Base-by-base conservation (phyloP, 2,329 filamentous ascomycete genomes). In the Cordyceps javanica region DNA sequence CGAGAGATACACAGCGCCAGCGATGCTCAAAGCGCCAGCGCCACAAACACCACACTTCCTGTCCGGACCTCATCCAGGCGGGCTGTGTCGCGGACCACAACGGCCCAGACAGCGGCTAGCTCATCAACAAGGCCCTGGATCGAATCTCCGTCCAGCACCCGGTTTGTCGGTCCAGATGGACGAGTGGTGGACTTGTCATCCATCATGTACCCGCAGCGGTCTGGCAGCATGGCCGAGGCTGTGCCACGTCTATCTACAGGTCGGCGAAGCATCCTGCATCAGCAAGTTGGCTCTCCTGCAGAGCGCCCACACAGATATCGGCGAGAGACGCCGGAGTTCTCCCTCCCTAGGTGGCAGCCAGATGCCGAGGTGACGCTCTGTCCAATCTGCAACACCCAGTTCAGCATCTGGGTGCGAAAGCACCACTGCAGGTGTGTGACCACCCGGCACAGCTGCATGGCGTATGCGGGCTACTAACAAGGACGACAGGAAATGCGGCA, bases 341-440 rank as follows among this genome's bases (percentile, higher is more conserved):
- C 81, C 19, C 73, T 91, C 41, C 91, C 92, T 1, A 79, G 79
- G 58, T 97, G 93, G 93, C 92, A 97, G 73, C 89, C 91, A 4
- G 93, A 97, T 71, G 78, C 82, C 4, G 91, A 95, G 64, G 91
- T 90, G 11, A 84, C 85, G 1, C 81, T 85, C 61, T 97, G 93
- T 69, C 90, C 91, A 2, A 96, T 97, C 59, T 97, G 93, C 69
- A 77, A 78, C 54, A 82, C 82, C 0, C 82, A 86, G 49, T 97
- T 97, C 68, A 89, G 83, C 68, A 88, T 96, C 64, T 90, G 91
- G 75, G 86, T 90, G 68, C 82, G 93, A 61, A 95, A 95, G 69
- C 93, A 97, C 73, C 93, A 97, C 69, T 97, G 93, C 79, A 84
- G 92, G 82, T 88, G 75, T 49, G 82, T 73, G 14, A 2, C 30